Base-by-base conservation (phyloP, 1,284 basidiomycete species). In the Ustilago shanxiensis region DNA sequence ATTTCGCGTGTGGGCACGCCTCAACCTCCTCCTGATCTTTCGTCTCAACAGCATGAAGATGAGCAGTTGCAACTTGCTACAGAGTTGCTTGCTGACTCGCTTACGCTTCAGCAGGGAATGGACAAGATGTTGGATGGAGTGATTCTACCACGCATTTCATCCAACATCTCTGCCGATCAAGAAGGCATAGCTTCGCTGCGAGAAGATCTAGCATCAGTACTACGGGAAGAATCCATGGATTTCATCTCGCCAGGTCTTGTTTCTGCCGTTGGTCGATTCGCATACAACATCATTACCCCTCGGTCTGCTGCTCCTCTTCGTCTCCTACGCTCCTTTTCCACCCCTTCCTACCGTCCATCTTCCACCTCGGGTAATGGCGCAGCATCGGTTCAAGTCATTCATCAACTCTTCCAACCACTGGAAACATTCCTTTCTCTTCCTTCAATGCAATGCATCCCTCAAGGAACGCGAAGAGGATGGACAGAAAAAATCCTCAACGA, bases 261-360 rank as follows among this genome's bases (percentile, higher is more conserved):
- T 14, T 51, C 55, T 0, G 44, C 31, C 1, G 62, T 79, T 7
- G 68, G 66, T 1, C 29, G 59, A 0, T 26, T 52, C 1, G 60
- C 73, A 5, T 64, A 65, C 14, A 83, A 87, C 5, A 91, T 95
- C 62, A 87, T 98, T 24, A 90, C 90, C 7, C 90, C 90, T 56
- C 91, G 94, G 14, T 94, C 92, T 75, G 92, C 91, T 70, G 95
- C 97, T 78, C 91, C 93, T 3, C 89, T 99, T 47, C 90, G 93
- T 39, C 91, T 93, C 11, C 93, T 98, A 54, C 90, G 94, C 52
- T 93, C 93, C 0, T 93, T 97, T 78, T 93, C 94, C 0, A 92
- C 92, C 1, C 93, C 67, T 1, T 26, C 94, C 78, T 93, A 94
- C 79, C 89, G 94, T 1, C n/a, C 67, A 59, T 92, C 92, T 0